Evolutionary conservation across 345 rosid species (phyloP).

Genomic region (Punica granatum): DNA sequence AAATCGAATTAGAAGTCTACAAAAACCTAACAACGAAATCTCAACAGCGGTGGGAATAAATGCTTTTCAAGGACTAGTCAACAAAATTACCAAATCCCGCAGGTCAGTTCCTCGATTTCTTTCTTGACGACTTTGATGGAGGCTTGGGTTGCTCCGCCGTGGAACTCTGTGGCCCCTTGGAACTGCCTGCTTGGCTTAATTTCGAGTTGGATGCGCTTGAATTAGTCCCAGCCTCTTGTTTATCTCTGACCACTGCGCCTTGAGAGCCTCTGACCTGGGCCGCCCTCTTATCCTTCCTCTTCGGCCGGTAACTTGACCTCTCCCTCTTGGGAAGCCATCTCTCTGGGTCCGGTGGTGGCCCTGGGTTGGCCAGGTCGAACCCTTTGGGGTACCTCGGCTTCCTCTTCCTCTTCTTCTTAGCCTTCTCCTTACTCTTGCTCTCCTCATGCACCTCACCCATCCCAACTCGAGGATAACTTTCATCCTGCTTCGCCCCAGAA

Average conservation of each 20-base stretch:
- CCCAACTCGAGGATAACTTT: conserved; percentile 29
- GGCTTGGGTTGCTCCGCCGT: conserved; percentile 46
- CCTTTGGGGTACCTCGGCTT: conserved; percentile 98
- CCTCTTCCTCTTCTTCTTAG: conserved; percentile 94
- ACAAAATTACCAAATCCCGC: conserved; percentile 1
- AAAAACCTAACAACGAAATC: neutral
- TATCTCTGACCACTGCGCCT: conserved; percentile 74
- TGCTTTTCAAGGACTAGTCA: neutral
- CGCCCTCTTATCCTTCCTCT: conserved; percentile 92
- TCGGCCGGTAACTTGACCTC: conserved; percentile 86
- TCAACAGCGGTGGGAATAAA: neutral
- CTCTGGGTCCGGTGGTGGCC: conserved; percentile 97
- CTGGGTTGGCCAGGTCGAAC: conserved; percentile 92
- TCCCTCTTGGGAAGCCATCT: conserved; percentile 98
- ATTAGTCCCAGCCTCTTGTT: conserved; percentile 45
- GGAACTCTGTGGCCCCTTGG: too few relatives aligned
- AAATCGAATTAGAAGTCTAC: neutral
- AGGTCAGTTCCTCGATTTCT: conserved; percentile 70
- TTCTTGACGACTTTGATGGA: conserved; percentile 79
- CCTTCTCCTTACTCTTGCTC: conserved; percentile 62
- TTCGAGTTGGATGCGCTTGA: conserved; percentile 27
- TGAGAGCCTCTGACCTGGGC: conserved; percentile 96
- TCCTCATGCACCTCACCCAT: conserved; percentile 39
- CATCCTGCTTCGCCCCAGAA: conserved; percentile 77
- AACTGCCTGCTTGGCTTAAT: conserved; percentile 31